Percentiles rank a stretch among this genome's conserved stretches.
phyloP scores from a whole-genome alignment of 345 rosid species.

The Moringa oleifera region DNA sequence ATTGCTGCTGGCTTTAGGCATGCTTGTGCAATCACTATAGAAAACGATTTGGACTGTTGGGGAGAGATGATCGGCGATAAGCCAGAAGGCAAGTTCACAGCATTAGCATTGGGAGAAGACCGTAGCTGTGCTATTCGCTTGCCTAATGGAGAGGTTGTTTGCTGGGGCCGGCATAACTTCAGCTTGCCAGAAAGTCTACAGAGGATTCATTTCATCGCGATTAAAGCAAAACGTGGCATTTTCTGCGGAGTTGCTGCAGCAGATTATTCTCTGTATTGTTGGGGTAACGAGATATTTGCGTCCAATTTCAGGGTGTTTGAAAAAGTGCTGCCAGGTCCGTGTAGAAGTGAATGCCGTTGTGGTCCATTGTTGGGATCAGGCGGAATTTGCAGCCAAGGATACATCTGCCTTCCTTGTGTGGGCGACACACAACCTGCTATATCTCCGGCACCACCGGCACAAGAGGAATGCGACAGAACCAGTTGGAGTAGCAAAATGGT shows the following conservation, averaged over 20 bases:
- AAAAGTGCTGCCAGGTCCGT: constrained; percentile 49
- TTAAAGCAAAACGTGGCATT: constrained; percentile 47
- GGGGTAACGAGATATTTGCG: constrained; percentile 44
- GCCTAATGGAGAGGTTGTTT: constrained; percentile 35
- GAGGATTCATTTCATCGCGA: constrained; percentile 19
- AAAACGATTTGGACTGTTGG: constrained; percentile 43
- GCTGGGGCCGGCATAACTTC: constrained; percentile 61
- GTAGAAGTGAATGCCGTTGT: constrained; percentile 34
- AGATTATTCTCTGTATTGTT: constrained; percentile 47
- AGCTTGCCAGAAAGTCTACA: constrained; percentile 33
- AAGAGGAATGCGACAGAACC: neutral
- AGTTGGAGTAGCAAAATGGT: constrained; percentile 39
- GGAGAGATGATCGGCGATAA: constrained; percentile 18
- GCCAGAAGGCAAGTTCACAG: constrained; percentile 34
- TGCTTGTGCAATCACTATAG: constrained; percentile 42
- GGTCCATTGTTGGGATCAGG: constrained; percentile 20
- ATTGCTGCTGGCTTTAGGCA: constrained; percentile 54
- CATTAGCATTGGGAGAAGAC: constrained; percentile 51
- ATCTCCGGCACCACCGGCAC: constrained; percentile 5
- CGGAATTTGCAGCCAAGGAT: constrained; percentile 18
- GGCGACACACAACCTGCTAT: neutral
- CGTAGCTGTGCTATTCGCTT: constrained; percentile 51
- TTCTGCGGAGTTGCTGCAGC: constrained; percentile 49
- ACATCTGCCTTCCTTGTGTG: constrained; percentile 22
- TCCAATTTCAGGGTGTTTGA: constrained; percentile 33